phyloP scores from a whole-genome alignment of 1,284 basidiomycete species.

The Volvariella volvacea region DNA sequence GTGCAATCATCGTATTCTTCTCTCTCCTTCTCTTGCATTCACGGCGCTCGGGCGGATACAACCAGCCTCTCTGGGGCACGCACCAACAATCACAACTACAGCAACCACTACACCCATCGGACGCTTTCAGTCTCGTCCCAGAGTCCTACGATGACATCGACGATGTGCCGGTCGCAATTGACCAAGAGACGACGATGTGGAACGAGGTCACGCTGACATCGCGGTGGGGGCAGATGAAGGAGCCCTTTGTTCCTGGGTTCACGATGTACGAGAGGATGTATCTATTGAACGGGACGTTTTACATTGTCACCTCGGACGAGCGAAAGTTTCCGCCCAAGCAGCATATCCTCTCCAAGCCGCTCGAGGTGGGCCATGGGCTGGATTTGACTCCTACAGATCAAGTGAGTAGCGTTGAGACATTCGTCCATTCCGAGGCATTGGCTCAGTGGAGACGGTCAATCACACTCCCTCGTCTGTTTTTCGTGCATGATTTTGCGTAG shows the following conservation, averaged over 20 bases:
- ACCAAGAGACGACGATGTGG: too few species aligned
- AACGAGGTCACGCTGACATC: too few species aligned
- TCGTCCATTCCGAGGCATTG: not conserved
- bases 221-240: not conserved
- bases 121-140: too few species aligned
- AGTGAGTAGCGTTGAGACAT: conserved; percentile 6
- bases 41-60: too few species aligned
- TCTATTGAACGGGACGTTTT: conserved; percentile 10
- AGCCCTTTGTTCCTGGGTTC: conserved; percentile 7
- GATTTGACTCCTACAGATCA: conserved; percentile 11
- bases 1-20: too few species aligned
- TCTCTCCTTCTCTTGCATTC: too few species aligned
- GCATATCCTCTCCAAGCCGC: conserved; percentile 12
- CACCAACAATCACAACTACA: too few species aligned
- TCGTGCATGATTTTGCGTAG: conserved; percentile 7
- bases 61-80: too few species aligned
- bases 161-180: too few species aligned
- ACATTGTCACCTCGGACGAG: conserved; percentile 9
- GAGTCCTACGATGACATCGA: too few species aligned
- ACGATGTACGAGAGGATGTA: conserved; percentile 10
- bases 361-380: conserved; percentile 8
- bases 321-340: conserved; percentile 11
- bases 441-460: too few species aligned
- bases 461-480: not conserved
- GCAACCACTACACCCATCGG: too few species aligned